Evolutionary conservation across 1,284 basidiomycete species (phyloP).

Genomic region (Thelephora terrestris): DNA sequence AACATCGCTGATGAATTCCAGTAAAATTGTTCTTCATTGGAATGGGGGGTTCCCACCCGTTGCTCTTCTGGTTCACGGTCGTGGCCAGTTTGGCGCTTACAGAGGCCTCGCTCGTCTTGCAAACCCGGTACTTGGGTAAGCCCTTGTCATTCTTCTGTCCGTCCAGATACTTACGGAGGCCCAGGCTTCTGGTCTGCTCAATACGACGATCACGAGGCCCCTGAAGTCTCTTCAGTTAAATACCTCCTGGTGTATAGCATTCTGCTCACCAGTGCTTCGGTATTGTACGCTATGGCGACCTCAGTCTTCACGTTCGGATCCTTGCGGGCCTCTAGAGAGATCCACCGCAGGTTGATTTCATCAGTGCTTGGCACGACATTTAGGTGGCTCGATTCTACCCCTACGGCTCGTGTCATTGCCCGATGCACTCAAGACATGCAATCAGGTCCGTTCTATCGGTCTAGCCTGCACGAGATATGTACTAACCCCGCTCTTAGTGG

Average conservation of each 20-base stretch:
- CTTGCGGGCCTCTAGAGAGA: conserved; percentile 39
- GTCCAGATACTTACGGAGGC: background rate
- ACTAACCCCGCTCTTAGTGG: conserved; percentile 16
- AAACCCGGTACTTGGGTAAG: conserved; percentile 18
- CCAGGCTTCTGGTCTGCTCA: conserved; percentile 14
- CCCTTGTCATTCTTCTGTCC: background rate
- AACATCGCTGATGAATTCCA: conserved; percentile 7
- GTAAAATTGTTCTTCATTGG: conserved; percentile 21
- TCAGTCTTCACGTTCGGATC: conserved; percentile 29
- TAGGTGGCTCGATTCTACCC: conserved; percentile 48
- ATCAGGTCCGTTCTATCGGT: conserved; percentile 20
- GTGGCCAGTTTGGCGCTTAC: conserved; percentile 14
- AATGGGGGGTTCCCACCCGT: conserved; percentile 18
- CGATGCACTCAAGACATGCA: conserved; percentile 50
- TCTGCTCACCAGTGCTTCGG: conserved; percentile 22
- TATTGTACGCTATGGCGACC: conserved; percentile 18
- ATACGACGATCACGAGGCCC: conserved; percentile 19
- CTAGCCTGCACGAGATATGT: background rate
- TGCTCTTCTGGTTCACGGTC: conserved; percentile 24
- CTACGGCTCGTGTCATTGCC: conserved; percentile 44
- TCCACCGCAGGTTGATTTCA: conserved; percentile 46
- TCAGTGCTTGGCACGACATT: conserved; percentile 52
- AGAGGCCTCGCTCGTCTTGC: conserved; percentile 7
- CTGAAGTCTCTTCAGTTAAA: conserved; percentile 19
- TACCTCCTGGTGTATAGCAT: conserved; percentile 33